phyloP scores from a whole-genome alignment of 1,284 basidiomycete species.

The Boletus sp. region DNA sequence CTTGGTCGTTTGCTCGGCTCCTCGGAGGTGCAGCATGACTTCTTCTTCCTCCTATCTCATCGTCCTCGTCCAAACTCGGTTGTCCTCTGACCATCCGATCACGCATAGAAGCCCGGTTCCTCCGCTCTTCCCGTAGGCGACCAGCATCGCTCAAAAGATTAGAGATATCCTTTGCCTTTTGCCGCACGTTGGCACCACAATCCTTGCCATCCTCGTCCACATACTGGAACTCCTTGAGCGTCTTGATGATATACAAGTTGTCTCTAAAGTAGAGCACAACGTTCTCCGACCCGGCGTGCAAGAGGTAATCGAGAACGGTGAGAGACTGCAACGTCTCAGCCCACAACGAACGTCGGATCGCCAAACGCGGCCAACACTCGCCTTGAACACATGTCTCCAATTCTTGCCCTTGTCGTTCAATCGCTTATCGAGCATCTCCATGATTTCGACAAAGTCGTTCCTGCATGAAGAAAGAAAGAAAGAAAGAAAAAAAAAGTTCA shows the following conservation, averaged over 20 bases:
- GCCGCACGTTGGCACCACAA: slow-evolving; percentile 96
- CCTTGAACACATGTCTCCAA: slow-evolving; percentile 99
- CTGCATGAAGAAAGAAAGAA: slow-evolving; percentile 45
- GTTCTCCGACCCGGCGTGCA: slow-evolving; percentile 97
- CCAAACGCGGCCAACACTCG: slow-evolving; percentile 29
- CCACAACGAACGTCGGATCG: neutral
- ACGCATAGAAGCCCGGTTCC: slow-evolving; percentile 85
- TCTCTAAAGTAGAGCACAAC: slow-evolving; percentile 98
- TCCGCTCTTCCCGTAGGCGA: slow-evolving; percentile 82
- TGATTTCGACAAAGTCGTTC: slow-evolving; percentile 98
- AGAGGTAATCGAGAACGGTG: slow-evolving; percentile 93
- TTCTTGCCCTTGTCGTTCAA: slow-evolving; percentile 99
- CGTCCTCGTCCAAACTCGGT: slow-evolving; percentile 46
- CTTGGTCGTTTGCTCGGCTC: slow-evolving; percentile 43
- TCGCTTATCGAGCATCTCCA: slow-evolving; percentile 99
- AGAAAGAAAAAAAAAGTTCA: neutral
- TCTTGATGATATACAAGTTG: slow-evolving; percentile 98
- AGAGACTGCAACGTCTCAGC: slow-evolving; percentile 60
- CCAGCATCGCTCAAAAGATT: slow-evolving; percentile 90
- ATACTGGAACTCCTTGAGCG: slow-evolving; percentile 97
- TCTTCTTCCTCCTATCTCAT: slow-evolving; percentile 40
- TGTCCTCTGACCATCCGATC: slow-evolving; percentile 84
- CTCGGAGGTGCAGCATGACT: slow-evolving; percentile 22
- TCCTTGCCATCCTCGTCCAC: slow-evolving; percentile 96
- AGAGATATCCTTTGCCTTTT: slow-evolving; percentile 99